These are phyloP conservation scores for Talaromyces liani DNA, from an alignment of 495 filamentous ascomycete genomes.

Conservation along the genomic window DNA sequence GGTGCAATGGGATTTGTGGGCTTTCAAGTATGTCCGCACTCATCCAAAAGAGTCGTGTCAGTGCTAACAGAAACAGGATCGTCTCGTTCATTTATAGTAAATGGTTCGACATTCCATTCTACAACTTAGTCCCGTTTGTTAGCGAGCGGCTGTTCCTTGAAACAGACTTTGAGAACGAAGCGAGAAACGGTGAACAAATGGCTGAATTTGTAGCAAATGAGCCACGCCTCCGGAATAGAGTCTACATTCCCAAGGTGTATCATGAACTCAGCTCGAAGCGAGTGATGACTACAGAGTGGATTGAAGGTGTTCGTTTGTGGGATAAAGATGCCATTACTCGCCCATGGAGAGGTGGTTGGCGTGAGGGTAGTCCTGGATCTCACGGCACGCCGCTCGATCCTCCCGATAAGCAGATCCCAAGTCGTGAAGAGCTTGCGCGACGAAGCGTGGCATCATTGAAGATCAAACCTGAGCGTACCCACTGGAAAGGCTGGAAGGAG, in stretches of 20 bases:
- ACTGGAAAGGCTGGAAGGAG: conserved; percentile 64
- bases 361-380: conserved; percentile 68
- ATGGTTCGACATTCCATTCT: conserved; percentile 83
- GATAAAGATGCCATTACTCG: conserved; percentile 71
- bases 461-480: conserved; percentile 70
- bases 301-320: conserved; percentile 87
- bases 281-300: conserved; percentile 95
- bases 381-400: conserved; percentile 58
- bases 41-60: background rate
- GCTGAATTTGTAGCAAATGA: conserved; percentile 67
- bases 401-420: conserved; percentile 30
- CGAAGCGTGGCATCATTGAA: conserved; percentile 25
- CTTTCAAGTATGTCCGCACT: conserved; percentile 66
- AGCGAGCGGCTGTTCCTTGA: conserved; percentile 74
- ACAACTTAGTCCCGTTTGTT: conserved; percentile 76
- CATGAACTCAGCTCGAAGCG: conserved; percentile 73
- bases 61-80: conserved; percentile 39
- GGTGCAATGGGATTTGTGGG: conserved; percentile 88
- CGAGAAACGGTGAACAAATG: conserved; percentile 81
- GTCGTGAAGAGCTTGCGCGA: conserved; percentile 31
- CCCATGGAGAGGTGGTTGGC: conserved; percentile 70
- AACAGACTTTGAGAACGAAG: conserved; percentile 91
- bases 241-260: conserved; percentile 84
- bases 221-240: conserved; percentile 63
- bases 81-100: conserved; percentile 69